Evolutionary conservation across 2,329 filamentous ascomycete genomes (phyloP).

Genomic region (Fusarium chaquense): DNA sequence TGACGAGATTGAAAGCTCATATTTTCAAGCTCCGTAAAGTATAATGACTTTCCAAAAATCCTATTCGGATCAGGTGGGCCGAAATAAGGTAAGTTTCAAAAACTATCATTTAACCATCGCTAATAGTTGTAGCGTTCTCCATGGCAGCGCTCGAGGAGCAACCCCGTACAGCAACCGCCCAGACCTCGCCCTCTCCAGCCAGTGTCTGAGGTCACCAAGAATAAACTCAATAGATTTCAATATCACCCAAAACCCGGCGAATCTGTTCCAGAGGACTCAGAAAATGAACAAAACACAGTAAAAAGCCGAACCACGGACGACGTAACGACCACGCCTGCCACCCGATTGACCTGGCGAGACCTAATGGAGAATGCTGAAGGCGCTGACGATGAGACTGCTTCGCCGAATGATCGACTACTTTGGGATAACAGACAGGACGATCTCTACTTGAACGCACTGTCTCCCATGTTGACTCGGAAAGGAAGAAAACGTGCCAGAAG

Average conservation of each 20-base stretch:
- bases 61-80: constrained; percentile 54
- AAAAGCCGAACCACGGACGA: constrained; percentile 40
- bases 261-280: constrained; percentile 25
- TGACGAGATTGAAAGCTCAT: constrained; percentile 25
- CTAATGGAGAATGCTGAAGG: constrained; percentile 61
- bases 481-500: constrained; percentile 77
- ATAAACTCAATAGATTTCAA: constrained; percentile 70
- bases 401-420: constrained; percentile 70
- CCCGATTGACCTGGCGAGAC: constrained; percentile 68
- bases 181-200: constrained; percentile 58
- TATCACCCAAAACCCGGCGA: constrained; percentile 49
- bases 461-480: constrained; percentile 62
- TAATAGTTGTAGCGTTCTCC: constrained; percentile 54
- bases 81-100: constrained; percentile 50
- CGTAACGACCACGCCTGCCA: constrained; percentile 59
- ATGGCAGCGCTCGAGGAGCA: constrained; percentile 68
- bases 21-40: constrained; percentile 35
- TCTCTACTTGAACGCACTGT: constrained; percentile 57
- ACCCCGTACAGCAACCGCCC: constrained; percentile 57
- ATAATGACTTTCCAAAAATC: constrained; percentile 58
- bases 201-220: constrained; percentile 70
- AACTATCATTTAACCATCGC: constrained; percentile 5
- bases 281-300: constrained; percentile 23
- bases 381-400: constrained; percentile 61
- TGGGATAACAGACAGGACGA: constrained; percentile 68